These are phyloP conservation scores for Hyaloscypha finlandica DNA, from an alignment of 495 filamentous ascomycete genomes.

Conservation along the genomic window DNA sequence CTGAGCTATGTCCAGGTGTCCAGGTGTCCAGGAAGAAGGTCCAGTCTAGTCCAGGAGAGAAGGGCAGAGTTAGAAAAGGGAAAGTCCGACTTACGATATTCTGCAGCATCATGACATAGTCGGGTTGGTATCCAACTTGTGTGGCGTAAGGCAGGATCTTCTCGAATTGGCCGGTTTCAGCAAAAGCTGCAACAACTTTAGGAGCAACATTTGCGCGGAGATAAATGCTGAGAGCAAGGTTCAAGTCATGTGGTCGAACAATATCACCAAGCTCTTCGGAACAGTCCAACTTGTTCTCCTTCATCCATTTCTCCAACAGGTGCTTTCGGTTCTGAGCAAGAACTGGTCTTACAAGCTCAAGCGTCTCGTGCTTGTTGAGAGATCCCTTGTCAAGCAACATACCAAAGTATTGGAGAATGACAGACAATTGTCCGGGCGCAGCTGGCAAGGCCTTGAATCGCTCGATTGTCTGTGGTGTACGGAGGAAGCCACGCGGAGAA, in stretches of 20 bases:
- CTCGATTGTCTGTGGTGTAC: constrained; percentile 91
- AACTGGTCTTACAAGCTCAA: constrained; percentile 92
- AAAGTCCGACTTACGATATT: constrained; percentile 49
- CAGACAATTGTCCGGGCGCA: constrained; percentile 75
- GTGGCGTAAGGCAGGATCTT: constrained; percentile 90
- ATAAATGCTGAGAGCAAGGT: constrained; percentile 83
- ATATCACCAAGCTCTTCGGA: constrained; percentile 96
- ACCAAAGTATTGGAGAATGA: constrained; percentile 97
- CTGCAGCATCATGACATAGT: constrained; percentile 86
- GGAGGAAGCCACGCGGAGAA: constrained; percentile 92
- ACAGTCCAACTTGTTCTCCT: constrained; percentile 90
- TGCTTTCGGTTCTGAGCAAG: constrained; percentile 93
- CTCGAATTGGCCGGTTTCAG: constrained; percentile 94
- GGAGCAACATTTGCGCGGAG: constrained; percentile 81
- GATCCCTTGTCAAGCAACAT: constrained; percentile 93
- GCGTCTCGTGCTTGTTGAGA: constrained; percentile 88
- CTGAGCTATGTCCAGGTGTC: too few species aligned
- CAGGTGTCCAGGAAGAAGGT: too few species aligned
- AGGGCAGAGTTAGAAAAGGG: background rate
- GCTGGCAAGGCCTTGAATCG: constrained; percentile 84
- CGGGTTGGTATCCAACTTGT: constrained; percentile 80
- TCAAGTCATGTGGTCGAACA: constrained; percentile 83
- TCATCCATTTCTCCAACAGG: constrained; percentile 95
- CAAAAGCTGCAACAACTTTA: constrained; percentile 92
- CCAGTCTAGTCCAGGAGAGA: background rate